phyloP scores from a whole-genome alignment of 192 early-diverging fungal genomes.

The Backusella parvicylindrica region DNA sequence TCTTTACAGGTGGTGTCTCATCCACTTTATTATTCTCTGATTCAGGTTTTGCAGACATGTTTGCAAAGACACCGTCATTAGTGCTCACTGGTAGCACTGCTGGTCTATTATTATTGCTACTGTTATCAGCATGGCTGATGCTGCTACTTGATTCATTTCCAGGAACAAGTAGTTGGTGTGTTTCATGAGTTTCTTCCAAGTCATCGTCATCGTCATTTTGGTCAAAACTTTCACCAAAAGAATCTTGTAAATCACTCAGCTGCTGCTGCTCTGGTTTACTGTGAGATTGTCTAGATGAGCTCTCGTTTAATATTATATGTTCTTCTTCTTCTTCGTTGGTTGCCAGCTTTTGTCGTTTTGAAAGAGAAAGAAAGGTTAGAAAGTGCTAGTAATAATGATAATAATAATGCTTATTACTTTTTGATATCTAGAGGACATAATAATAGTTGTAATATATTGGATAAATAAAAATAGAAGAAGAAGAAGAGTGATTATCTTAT shows the following conservation, averaged over 20 bases:
- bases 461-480: not conserved
- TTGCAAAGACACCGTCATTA: slow-evolving; percentile 56
- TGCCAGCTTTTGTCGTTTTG: not conserved
- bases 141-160: slow-evolving; percentile 2
- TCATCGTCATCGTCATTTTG: slow-evolving; percentile 2
- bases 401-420: slow-evolving; percentile 4
- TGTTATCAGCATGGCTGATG: not conserved
- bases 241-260: slow-evolving; percentile 19
- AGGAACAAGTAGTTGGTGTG: slow-evolving; percentile 6
- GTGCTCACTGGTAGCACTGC: slow-evolving; percentile 30
- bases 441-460: not conserved
- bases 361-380: not conserved
- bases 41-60: slow-evolving; percentile 56
- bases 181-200: not conserved
- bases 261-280: slow-evolving; percentile 10
- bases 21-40: slow-evolving; percentile 45
- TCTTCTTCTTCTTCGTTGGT: not conserved
- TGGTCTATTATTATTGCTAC: not conserved
- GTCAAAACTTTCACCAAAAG: slow-evolving; percentile 27
- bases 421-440: slow-evolving; percentile 8
- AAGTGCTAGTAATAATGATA: not conserved
- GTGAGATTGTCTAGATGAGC: not conserved
- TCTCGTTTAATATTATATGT: not conserved
- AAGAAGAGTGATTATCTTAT: not conserved
- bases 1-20: slow-evolving; percentile 48